These are phyloP conservation scores for Tricholoma bakamatsutake DNA, from an alignment of 768 basidiomycete genomes.

Conservation along the genomic window DNA sequence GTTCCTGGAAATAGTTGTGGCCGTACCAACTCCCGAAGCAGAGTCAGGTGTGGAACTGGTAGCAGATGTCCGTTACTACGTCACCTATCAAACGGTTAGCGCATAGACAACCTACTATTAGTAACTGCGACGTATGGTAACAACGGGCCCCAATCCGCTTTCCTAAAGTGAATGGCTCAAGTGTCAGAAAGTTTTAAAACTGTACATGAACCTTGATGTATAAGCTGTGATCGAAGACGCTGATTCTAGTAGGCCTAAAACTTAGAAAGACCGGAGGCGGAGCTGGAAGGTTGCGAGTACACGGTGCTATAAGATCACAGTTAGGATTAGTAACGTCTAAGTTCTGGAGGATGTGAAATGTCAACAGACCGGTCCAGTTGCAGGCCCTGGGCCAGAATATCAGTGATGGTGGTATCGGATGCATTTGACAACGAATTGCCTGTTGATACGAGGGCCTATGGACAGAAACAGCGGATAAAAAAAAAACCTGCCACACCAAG, in stretches of 20 bases:
- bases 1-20: slow-evolving; percentile 8
- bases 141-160: slow-evolving; percentile 50
- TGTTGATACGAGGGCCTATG: slow-evolving; percentile 6
- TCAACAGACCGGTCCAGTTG: slow-evolving; percentile 56
- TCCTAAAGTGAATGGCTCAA: slow-evolving; percentile 24
- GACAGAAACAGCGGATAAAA: neutral
- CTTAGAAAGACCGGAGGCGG: slow-evolving; percentile 51
- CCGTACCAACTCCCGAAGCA: slow-evolving; percentile 8
- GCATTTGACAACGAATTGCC: slow-evolving; percentile 35
- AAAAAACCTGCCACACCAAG: slow-evolving; percentile 41
- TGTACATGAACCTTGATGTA: slow-evolving; percentile 45
- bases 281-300: slow-evolving; percentile 56
- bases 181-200: neutral
- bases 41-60: slow-evolving; percentile 50
- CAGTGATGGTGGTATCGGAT: slow-evolving; percentile 47
- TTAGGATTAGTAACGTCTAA: neutral
- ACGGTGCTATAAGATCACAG: slow-evolving; percentile 40
- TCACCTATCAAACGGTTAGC: slow-evolving; percentile 35
- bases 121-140: slow-evolving; percentile 40
- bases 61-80: slow-evolving; percentile 44
- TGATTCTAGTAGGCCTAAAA: slow-evolving; percentile 43
- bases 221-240: slow-evolving; percentile 46
- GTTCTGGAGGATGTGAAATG: neutral
- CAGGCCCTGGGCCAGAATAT: slow-evolving; percentile 70
- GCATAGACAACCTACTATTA: neutral